These are phyloP conservation scores for Fusarium clavum DNA, from an alignment of 2,329 filamentous ascomycete species.

Conservation along the genomic window DNA sequence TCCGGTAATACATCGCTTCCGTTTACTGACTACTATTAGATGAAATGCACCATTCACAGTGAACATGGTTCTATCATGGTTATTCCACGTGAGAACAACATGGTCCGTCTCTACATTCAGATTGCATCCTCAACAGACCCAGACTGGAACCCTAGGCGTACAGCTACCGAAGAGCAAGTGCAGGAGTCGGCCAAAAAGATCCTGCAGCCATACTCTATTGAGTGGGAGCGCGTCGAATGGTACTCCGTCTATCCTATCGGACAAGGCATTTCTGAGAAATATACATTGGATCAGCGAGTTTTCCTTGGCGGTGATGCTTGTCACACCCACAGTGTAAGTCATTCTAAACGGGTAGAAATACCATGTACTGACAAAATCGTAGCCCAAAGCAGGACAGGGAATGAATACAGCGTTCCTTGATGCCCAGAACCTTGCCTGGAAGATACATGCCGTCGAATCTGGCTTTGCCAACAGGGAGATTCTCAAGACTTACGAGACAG, in stretches of 20 bases:
- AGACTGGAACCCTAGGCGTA: conserved; percentile 71
- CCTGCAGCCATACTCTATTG: conserved; percentile 73
- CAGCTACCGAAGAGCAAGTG: conserved; percentile 72
- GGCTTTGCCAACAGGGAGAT: conserved; percentile 82
- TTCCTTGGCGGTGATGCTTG: conserved; percentile 84
- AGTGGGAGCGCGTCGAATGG: conserved; percentile 77
- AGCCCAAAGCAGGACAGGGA: conserved; percentile 81
- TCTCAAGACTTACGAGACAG: conserved; percentile 86
- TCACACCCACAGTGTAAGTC: conserved; percentile 78
- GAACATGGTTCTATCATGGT: conserved; percentile 81
- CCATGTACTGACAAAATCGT: conserved; percentile 49
- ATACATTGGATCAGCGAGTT: conserved; percentile 75
- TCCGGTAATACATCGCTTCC: not conserved
- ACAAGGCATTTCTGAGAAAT: conserved; percentile 76
- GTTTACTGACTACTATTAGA: conserved; percentile 62
- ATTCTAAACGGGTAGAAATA: conserved; percentile 49
- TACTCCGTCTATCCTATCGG: conserved; percentile 83
- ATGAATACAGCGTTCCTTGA: conserved; percentile 86
- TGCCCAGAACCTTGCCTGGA: conserved; percentile 93
- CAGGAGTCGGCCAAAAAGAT: conserved; percentile 74
- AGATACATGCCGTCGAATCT: conserved; percentile 89
- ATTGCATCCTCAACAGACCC: conserved; percentile 70
- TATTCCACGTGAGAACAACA: conserved; percentile 76
- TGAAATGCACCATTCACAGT: conserved; percentile 82
- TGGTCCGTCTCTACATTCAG: conserved; percentile 78